Percentiles rank a stretch among this genome's conserved stretches.
Conservation (phyloP, 1,284 basidiomycete species). For the Pascua guehoae region DNA sequence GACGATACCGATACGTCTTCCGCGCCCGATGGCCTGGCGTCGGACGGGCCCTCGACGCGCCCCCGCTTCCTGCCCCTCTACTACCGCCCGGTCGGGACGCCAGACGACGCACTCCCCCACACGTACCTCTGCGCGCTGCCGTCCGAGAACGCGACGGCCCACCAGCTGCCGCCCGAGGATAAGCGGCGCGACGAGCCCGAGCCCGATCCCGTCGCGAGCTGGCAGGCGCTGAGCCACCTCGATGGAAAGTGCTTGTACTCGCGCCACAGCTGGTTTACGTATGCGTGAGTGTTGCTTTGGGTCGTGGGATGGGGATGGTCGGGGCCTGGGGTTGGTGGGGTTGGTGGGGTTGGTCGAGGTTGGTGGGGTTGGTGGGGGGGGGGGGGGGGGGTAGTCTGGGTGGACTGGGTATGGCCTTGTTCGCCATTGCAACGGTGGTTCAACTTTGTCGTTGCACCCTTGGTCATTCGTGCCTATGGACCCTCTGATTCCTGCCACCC, state of each 20-base stretch:
- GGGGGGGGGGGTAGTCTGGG: too few relatives aligned
- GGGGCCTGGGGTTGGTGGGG: too few relatives aligned
- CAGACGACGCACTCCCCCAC: slow-evolving; percentile 4
- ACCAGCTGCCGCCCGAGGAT: slow-evolving; percentile 22
- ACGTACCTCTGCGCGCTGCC: slow-evolving; percentile 47
- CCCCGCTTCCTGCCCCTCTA: slow-evolving; percentile 31
- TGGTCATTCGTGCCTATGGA: too few relatives aligned
- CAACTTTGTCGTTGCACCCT: too few relatives aligned
- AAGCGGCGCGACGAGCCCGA: slow-evolving; percentile 33
- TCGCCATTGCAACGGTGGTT: too few relatives aligned
- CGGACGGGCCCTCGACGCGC: neutral
- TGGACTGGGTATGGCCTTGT: too few relatives aligned
- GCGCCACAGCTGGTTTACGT: slow-evolving; percentile 78
- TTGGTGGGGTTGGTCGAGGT: neutral
- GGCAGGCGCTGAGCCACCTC: slow-evolving; percentile 49
- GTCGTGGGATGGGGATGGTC: neutral
- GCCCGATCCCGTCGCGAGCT: slow-evolving; percentile 39
- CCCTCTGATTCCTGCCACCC: too few relatives aligned
- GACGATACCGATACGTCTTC: too few relatives aligned
- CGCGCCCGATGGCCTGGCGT: neutral
- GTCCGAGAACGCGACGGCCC: slow-evolving; percentile 26
- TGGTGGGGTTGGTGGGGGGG: too few relatives aligned
- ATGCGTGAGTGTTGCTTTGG: slow-evolving; percentile 54
- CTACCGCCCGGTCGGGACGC: slow-evolving; percentile 19
- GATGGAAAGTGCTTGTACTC: slow-evolving; percentile 51